Conservation (phyloP, 2,329 filamentous ascomycete species). For the Sclerotinia trifoliorum region DNA sequence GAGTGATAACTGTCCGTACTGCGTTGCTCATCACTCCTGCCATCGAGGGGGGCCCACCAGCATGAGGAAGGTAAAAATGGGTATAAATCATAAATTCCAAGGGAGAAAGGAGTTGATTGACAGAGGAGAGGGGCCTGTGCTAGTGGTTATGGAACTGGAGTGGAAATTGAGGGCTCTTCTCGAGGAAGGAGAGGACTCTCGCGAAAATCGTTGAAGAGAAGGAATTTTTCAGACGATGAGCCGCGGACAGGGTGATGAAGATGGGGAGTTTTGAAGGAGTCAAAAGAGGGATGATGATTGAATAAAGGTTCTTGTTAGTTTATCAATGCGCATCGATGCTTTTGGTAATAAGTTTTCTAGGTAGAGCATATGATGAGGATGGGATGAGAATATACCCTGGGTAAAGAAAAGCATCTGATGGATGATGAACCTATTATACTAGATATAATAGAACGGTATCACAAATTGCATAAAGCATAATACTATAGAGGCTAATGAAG, state of each 20-base stretch:
- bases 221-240: not conserved
- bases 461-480: not conserved
- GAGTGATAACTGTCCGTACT: conserved; percentile 11
- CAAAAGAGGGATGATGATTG: not conserved
- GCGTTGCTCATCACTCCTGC: not conserved
- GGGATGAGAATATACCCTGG: too few species aligned
- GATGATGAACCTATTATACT: not conserved
- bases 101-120: not conserved
- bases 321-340: not conserved
- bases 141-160: conserved; percentile 3
- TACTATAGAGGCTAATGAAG: too few species aligned
- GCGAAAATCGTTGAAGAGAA: not conserved
- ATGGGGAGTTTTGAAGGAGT: not conserved
- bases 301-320: not conserved
- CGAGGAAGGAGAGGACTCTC: not conserved
- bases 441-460: not conserved
- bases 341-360: too few species aligned
- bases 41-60: not conserved
- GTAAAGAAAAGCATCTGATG: not conserved
- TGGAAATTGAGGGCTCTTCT: not conserved
- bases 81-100: conserved; percentile 8
- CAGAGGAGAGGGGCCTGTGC: not conserved
- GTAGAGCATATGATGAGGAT: too few species aligned
- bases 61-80: not conserved
- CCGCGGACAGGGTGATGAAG: not conserved